These are phyloP conservation scores for Penicillium tannophilum DNA, from an alignment of 495 filamentous ascomycete genomes.

Conservation along the genomic window DNA sequence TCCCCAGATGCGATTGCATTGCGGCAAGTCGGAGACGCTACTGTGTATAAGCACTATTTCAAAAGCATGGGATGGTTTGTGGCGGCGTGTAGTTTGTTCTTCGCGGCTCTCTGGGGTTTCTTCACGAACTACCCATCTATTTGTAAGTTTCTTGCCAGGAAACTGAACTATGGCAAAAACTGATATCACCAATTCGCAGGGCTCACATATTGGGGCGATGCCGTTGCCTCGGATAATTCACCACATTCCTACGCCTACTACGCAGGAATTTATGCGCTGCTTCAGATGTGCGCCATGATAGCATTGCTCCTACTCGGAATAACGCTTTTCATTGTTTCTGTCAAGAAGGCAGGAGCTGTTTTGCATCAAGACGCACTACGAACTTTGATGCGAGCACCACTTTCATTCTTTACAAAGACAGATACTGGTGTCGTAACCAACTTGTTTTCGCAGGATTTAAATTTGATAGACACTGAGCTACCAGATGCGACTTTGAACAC, in stretches of 20 bases:
- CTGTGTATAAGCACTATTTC: slow-evolving; percentile 38
- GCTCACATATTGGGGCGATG: slow-evolving; percentile 42
- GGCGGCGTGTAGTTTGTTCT: slow-evolving; percentile 19
- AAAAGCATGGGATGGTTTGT: slow-evolving; percentile 35
- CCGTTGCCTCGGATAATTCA: slow-evolving; percentile 22
- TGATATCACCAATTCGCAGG: neutral
- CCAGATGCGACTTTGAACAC: slow-evolving; percentile 1
- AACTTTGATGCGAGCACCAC: neutral
- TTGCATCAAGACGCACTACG: neutral
- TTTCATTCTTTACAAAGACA: neutral
- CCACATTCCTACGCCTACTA: slow-evolving; percentile 35
- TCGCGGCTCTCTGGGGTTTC: slow-evolving; percentile 30
- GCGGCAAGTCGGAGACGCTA: slow-evolving; percentile 30
- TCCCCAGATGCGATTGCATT: slow-evolving; percentile 12
- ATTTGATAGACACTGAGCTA: slow-evolving; percentile 8
- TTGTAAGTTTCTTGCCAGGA: slow-evolving; percentile 15
- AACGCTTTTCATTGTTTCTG: neutral
- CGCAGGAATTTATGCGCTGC: slow-evolving; percentile 34
- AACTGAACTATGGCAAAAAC: neutral
- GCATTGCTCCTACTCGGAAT: slow-evolving; percentile 17
- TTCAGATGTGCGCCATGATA: slow-evolving; percentile 22
- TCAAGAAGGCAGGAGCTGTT: neutral
- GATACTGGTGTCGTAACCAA: slow-evolving; percentile 1
- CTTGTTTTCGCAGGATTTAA: slow-evolving; percentile 5
- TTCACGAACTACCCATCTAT: slow-evolving; percentile 39